Evolutionary conservation across 2,329 filamentous ascomycete genomes (phyloP).

Genomic region (Blastomyces percursus): DNA sequence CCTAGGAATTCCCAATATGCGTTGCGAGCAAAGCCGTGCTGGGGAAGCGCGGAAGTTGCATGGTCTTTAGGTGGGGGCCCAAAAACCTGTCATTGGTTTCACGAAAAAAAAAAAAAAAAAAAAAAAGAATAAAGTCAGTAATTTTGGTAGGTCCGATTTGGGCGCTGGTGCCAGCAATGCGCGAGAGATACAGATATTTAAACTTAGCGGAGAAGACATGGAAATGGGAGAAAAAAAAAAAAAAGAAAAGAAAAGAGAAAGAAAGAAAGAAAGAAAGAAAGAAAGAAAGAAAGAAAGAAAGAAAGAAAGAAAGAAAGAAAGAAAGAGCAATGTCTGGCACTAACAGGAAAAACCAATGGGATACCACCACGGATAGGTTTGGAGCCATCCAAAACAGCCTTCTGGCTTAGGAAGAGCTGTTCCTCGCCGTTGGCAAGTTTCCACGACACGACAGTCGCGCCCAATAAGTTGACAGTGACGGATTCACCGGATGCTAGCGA

Average conservation of each 20-base stretch:
- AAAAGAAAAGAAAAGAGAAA: neutral
- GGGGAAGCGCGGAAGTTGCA: constrained; percentile 67
- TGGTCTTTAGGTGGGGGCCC: constrained; percentile 67
- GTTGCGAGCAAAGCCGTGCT: constrained; percentile 90
- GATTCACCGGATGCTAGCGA: constrained; percentile 76
- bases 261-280: neutral
- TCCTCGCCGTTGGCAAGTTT: constrained; percentile 68
- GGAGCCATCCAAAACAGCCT: constrained; percentile 68
- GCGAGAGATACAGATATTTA: neutral
- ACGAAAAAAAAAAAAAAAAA: neutral
- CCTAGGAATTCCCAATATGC: constrained; percentile 89
- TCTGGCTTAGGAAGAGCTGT: constrained; percentile 76
- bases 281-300: neutral
- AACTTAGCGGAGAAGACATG: neutral
- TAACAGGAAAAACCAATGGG: constrained; percentile 83
- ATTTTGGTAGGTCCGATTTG: neutral
- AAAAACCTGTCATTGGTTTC: constrained; percentile 53
- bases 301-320: too few relatives aligned
- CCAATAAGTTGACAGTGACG: constrained; percentile 75
- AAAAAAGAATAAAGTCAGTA: neutral
- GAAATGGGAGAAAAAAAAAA: too few relatives aligned
- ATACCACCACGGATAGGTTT: constrained; percentile 89
- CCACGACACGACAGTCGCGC: constrained; percentile 89
- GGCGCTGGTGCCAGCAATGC: neutral
- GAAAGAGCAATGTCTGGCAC: constrained; percentile 22